Conservation (phyloP, 257 asterid genomes). For the Nyctanthes arbortristis region DNA sequence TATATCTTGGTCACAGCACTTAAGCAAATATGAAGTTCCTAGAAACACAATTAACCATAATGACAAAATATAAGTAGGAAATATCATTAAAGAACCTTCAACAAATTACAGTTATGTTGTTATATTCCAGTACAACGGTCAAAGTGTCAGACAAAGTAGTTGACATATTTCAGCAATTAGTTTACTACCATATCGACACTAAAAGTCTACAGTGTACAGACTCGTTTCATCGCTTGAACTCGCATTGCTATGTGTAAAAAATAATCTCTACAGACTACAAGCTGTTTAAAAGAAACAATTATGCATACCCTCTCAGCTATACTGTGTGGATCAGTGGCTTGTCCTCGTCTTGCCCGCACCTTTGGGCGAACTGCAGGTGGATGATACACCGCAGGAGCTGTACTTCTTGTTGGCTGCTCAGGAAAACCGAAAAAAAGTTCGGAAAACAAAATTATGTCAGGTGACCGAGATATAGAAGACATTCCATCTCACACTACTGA, state of each 20-base stretch:
- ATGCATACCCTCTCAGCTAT: constrained; percentile 93
- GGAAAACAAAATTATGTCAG: neutral
- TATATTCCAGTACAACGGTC: neutral
- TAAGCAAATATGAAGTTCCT: too few species aligned
- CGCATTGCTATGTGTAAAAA: neutral
- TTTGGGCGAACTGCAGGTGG: constrained; percentile 90
- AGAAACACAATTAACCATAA: neutral
- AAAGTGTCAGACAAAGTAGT: neutral
- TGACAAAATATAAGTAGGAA: neutral
- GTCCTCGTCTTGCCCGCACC: constrained; percentile 98
- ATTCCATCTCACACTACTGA: constrained; percentile 10
- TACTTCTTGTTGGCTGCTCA: constrained; percentile 63
- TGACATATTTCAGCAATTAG: neutral
- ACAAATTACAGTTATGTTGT: neutral
- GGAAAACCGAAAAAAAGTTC: too few species aligned
- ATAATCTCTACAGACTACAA: neutral
- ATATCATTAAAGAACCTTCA: neutral
- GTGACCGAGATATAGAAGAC: constrained; percentile 11
- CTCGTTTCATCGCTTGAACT: neutral
- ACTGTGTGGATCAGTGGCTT: constrained; percentile 99
- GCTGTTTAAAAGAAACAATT: constrained; percentile 1
- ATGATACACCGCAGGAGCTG: constrained; percentile 63
- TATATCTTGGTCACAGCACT: neutral
- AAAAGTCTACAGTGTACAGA: neutral
- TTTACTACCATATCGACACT: neutral